Evolutionary conservation across 192 early-diverging fungal genomes (phyloP), one percentile per base, ranked within the genome.

Genomic region (Coemansia sp.): DNA sequence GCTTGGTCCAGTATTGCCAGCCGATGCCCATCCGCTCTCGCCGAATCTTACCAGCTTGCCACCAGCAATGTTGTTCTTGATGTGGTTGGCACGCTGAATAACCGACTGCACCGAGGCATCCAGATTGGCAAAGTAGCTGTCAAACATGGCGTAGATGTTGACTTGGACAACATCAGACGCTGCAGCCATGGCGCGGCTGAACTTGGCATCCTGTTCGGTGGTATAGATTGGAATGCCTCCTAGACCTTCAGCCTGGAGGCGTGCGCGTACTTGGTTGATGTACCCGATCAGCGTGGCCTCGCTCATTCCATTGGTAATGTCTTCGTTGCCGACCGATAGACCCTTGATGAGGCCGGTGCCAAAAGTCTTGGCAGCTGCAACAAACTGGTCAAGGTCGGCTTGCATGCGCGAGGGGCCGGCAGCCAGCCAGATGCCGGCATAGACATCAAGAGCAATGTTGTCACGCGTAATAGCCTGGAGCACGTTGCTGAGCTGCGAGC

Each of bases 251-350:
- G 55, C 45, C 58, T 73, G 63, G 20, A 82, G 67, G 26, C 74
- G 73, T 2, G 64, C n/a, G 5, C 79, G 74, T 18, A 77, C 74
- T 14, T 66, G 67, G 67, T 68, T 73, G 65, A 82, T 77, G 65
- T 82, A 67, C 10, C 70, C 71, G 14, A 82, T 74, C 16, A 82
- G 46, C 5, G 70, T 72, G 2, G 64, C 24, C 65, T 73, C 79
- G 48, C 65, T 60, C 70, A 77, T 70, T 10, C 74, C 74, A n/a
- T 82, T 82, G 60, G 40, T 59, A 3, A 70, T 43, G 3, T 76
- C 74, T 53, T 82, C 79, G 46, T 82, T 82, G 28, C 79, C 79
- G 0, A 82, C 79, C 26, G 74, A 77, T 20, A 82, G 57, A 16
- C 74, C 79, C 62, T 74, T 74, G 61, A 82, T 63, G 9, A 67